Evolutionary conservation across 371 early-diverging fungal genomes (phyloP), one percentile per base, ranked within the genome.

Genomic region (Actinomucor elegans): DNA sequence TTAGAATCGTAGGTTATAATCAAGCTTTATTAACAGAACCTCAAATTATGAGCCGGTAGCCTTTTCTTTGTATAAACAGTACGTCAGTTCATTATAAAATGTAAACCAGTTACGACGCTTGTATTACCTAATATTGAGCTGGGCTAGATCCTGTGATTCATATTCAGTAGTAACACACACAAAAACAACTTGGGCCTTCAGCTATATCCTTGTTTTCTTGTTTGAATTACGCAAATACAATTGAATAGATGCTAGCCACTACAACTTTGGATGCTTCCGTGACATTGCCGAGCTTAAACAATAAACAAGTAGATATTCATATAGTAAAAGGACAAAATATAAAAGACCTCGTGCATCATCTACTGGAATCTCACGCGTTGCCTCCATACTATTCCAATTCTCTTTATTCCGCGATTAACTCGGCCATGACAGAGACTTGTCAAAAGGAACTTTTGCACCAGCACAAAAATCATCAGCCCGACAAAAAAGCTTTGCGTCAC

Each of bases 321-420:
- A 32, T 80, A 8, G 51, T 64, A 14, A 60, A 74, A 43, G 80
- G 66, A 3, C 77, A 79, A 18, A 61, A 79, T 12, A 44, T 80
- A 1, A 52, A 69, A 36, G 81, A 81, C 55, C 61, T 63, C 33
- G 64, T 73, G 21, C 48, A 68, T 4, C 67, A 79, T 42, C 45
- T 68, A 11, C 59, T 74, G 42, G 54, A 64, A n/a, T 54, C 57
- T 32, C 55, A 81, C 21, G 51, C 61, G 48, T 50, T 79, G 7
- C 80, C 80, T 26, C 56, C 71, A 38, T 79, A 81, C 44, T 57
- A 75, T 11, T 70, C 72, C 28, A 53, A 55, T 20, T 72, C 78
- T 8, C 46, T 81, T 18, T 61, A 77, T 45, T 73, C 81, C 9
- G 61, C 64, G 8, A 66, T 78, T 4, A 38, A 70, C 35, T 57